Base-by-base conservation (phyloP, 352 stramenopile species). In the Phytophthora agathidicida region DNA sequence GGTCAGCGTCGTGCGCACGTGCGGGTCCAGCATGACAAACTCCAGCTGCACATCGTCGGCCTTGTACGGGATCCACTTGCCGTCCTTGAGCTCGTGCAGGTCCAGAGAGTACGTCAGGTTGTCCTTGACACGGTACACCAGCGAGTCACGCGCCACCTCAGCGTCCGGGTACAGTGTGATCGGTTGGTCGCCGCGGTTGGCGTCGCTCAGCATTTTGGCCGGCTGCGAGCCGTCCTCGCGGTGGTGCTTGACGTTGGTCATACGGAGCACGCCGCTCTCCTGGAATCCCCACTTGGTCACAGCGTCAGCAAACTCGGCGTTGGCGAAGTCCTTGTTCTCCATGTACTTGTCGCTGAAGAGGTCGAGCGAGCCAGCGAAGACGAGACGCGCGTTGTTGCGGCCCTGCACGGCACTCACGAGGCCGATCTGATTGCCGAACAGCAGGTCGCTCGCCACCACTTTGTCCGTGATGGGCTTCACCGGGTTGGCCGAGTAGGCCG, bases 21-120 rank as follows among this genome's bases (percentile, higher is more conserved):
- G 82, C 27, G 93, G 85, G 71, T 98, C 90, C 24, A 98, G 80
- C 93, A 98, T 98, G 35, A 98, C 91, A 49, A 98, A 98, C 71
- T 98, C 93, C 22, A 98, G 73, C 79, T 98, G 92, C 55, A 96
- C 72, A 38, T 97, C 91, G 24, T 87, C 71, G 19, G 88, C 81
- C 52, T 79, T 70, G 59, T 82, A 97, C 3, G 88, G 80, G 32
- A 72, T 51, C 89, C 89, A 97, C 67, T 83, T 51, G 31, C 87
- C 83, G 30, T 86, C 55, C 50, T 89, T 73, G 13, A 89, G 93
- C 66, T 97, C 88, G 51, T 97, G 80, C 28, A 98, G 66, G 52
- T 95, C 85, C 38, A 97, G 79, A 27, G 83, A 93, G 71, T 96
- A 98, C 37, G 86, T 96, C 11, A 98, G 61, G 59, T 98, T 95